These are phyloP conservation scores for Pleurotus platypus DNA, from an alignment of 768 basidiomycete species.

Conservation along the genomic window DNA sequence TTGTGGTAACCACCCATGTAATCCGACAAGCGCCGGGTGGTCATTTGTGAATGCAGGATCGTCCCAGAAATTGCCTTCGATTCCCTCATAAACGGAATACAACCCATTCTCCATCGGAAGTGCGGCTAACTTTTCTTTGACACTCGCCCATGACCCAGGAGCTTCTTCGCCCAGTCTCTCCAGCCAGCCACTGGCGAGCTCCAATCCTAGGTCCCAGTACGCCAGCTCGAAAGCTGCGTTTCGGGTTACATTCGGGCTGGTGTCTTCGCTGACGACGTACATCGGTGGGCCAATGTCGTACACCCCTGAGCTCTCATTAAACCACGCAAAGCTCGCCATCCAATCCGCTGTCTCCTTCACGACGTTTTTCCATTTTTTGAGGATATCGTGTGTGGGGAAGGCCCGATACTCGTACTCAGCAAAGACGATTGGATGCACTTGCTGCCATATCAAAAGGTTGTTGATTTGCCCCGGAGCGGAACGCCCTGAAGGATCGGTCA, in stretches of 20 bases:
- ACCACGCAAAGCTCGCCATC: conserved; percentile 45
- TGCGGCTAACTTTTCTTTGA: conserved; percentile 43
- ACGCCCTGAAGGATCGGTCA: conserved; percentile 58
- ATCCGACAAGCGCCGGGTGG: conserved; percentile 53
- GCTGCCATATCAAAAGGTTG: conserved; percentile 62
- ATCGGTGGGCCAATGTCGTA: conserved; percentile 61
- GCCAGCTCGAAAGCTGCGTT: conserved; percentile 60
- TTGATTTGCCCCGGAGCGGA: conserved; percentile 60
- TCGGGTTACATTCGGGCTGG: conserved; percentile 46
- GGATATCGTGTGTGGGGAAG: conserved; percentile 30
- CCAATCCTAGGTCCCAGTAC: conserved; percentile 53
- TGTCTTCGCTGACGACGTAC: conserved; percentile 56
- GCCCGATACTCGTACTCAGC: conserved; percentile 55
- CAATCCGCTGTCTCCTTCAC: conserved; percentile 53
- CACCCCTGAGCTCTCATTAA: conserved; percentile 39
- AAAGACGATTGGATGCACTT: conserved; percentile 56
- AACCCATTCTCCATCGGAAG: conserved; percentile 47
- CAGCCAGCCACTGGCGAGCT: conserved; percentile 48
- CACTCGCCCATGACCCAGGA: conserved; percentile 39
- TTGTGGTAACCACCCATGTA: conserved; percentile 55
- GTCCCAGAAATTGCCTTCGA: conserved; percentile 49
- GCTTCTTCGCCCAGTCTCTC: conserved; percentile 33
- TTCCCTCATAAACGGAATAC: conserved; percentile 56
- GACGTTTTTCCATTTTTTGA: conserved; percentile 50
- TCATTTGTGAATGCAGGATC: conserved; percentile 49